A percentile compares a stretch with the other conserved stretches of the same genome.
Evolutionary conservation across 331 rosid genomes (phyloP).

Genomic region (Telfairia occidentalis): DNA sequence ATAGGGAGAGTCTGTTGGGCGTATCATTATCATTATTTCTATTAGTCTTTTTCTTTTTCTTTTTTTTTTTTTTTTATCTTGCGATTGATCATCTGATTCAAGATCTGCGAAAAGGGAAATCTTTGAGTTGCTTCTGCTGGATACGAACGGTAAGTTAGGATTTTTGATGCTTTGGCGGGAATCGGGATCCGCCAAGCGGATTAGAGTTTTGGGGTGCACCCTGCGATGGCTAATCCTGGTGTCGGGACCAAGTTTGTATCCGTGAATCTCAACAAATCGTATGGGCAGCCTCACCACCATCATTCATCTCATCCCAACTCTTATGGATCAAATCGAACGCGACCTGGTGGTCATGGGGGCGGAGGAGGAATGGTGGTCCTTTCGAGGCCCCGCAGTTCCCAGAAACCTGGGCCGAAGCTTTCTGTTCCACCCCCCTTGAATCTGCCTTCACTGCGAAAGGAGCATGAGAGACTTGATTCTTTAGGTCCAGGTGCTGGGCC

Average conservation of each 20-base stretch:
- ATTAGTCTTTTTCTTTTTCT: neutral
- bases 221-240: conserved; percentile 87
- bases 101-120: conserved; percentile 23
- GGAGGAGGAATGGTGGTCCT: conserved; percentile 74
- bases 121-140: conserved; percentile 14
- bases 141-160: conserved; percentile 27
- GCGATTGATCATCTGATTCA: neutral
- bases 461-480: conserved; percentile 78
- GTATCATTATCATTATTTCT: neutral
- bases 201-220: conserved; percentile 24
- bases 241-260: conserved; percentile 70
- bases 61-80: neutral
- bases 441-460: conserved; percentile 77
- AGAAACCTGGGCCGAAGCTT: conserved; percentile 82
- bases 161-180: conserved; percentile 66
- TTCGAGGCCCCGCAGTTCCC: conserved; percentile 84
- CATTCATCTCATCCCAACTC: conserved; percentile 28
- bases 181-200: conserved; percentile 31
- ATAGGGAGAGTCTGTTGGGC: conserved; percentile 19
- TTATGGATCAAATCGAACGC: conserved; percentile 41
- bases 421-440: conserved; percentile 99
- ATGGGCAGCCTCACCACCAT: conserved; percentile 60
- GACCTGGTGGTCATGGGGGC: conserved; percentile 38
- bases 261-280: conserved; percentile 91
- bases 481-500: conserved; percentile 55